Evolutionary conservation across 2,329 filamentous ascomycete genomes (phyloP).

Genomic region (Parastagonospora nodorum): DNA sequence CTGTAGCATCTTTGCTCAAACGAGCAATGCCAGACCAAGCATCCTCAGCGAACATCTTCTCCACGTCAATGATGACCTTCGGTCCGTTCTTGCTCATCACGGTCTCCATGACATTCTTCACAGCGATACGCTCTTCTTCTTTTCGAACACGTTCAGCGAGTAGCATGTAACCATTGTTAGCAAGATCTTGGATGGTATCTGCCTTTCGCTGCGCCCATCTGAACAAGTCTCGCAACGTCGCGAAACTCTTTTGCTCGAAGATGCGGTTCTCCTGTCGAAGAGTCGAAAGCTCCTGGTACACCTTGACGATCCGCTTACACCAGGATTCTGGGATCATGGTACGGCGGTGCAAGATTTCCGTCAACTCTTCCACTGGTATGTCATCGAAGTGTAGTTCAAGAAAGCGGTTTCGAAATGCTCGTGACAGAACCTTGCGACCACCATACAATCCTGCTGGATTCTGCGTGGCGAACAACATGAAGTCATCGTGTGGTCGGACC

Average conservation of each 20-base stretch:
- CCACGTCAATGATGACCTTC: slow-evolving; percentile 75
- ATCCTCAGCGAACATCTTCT: slow-evolving; percentile 68
- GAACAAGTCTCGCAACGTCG: slow-evolving; percentile 93
- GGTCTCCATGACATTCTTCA: slow-evolving; percentile 86
- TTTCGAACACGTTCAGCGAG: slow-evolving; percentile 94
- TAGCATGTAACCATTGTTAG: slow-evolving; percentile 93
- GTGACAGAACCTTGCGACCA: slow-evolving; percentile 87
- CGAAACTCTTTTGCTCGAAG: slow-evolving; percentile 98
- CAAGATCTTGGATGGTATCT: slow-evolving; percentile 85
- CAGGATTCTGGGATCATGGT: slow-evolving; percentile 91
- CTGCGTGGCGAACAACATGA: slow-evolving; percentile 98
- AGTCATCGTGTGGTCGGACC: slow-evolving; percentile 88
- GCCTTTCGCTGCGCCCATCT: slow-evolving; percentile 88
- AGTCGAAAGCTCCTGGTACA: slow-evolving; percentile 90
- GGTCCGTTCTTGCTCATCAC: slow-evolving; percentile 69
- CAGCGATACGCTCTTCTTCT: slow-evolving; percentile 78
- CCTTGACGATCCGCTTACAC: slow-evolving; percentile 85
- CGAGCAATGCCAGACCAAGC: slow-evolving; percentile 43
- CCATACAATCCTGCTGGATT: slow-evolving; percentile 96
- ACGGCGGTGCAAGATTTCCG: slow-evolving; percentile 86
- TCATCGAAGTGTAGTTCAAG: slow-evolving; percentile 97
- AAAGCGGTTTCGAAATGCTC: slow-evolving; percentile 96
- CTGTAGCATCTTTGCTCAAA: slow-evolving; percentile 31
- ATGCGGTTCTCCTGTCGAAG: slow-evolving; percentile 87
- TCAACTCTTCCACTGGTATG: slow-evolving; percentile 92